Conservation (phyloP, 139 green algal genomes). For the Coelastrella sp. region DNA sequence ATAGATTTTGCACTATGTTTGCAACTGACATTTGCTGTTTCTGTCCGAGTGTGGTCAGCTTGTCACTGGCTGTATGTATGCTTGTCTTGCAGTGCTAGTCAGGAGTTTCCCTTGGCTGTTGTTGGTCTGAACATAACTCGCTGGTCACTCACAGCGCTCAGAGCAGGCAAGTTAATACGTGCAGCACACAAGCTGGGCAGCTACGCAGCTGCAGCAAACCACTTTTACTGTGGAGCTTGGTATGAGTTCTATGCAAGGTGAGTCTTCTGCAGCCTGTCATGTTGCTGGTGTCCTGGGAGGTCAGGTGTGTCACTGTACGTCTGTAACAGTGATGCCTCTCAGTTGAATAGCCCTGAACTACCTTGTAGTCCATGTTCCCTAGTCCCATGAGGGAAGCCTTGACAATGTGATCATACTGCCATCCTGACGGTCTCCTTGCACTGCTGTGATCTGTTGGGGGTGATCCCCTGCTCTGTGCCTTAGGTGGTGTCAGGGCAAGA, state of each 20-base stretch:
- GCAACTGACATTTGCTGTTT: no score
- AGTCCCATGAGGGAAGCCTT: background rate
- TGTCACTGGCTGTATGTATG: background rate
- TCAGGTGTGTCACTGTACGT: no score
- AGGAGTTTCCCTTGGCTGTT: slow-evolving; percentile 77
- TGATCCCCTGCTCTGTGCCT: background rate
- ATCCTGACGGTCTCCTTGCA: background rate
- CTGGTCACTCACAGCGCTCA: slow-evolving; percentile 55
- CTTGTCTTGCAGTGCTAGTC: background rate
- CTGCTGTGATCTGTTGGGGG: background rate
- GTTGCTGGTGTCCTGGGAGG: no score
- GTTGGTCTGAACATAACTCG: slow-evolving; percentile 77
- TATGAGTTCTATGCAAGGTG: slow-evolving; percentile 41
- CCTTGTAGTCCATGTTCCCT: no score
- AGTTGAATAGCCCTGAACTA: no score
- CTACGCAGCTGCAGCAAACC: slow-evolving; percentile 26
- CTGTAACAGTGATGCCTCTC: no score
- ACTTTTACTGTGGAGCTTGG: slow-evolving; percentile 42
- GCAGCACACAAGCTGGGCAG: slow-evolving; percentile 13
- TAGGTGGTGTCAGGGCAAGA: slow-evolving; percentile 46
- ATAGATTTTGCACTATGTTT: no score
- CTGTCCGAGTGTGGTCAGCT: no score
- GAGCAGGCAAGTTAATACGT: background rate
- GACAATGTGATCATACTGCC: background rate
- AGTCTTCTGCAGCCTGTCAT: background rate